Base-by-base conservation (phyloP, 2,329 filamentous ascomycete genomes). In the Fusarium brevicatenulatum region DNA sequence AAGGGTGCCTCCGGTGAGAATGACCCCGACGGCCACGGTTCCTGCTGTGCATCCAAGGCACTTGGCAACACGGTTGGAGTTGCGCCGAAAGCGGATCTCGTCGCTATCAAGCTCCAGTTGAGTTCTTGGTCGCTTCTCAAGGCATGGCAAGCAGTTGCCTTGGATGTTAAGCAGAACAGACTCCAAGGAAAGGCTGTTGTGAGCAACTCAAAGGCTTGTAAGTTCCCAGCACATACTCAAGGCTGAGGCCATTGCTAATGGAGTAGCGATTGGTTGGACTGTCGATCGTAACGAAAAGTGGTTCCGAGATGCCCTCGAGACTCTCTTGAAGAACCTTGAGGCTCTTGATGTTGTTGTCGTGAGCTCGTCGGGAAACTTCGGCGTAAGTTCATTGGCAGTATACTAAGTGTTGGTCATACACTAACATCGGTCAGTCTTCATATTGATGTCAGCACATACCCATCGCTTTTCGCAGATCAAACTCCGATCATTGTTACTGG, bases 231-330 rank as follows among this genome's bases (percentile, higher is more conserved):
- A 16, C 8, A 9, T 2, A 9, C 12, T 13, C 30, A 10, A 36
- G 2, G 6, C 2, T 3, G 2, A 8, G 11, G 3, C 2, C n/a
- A 19, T 5, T 36, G 4, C 12, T 52, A 2, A 25, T 19, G 1
- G 4, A 2, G 7, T 28, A 54, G 50, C 50, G 4, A n/a, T 39
- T 39, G 34, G 19, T 9, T 54, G 50, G 36, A 15, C 9, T 18
- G 36, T 54, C 9, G 34, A 54, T 3, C 23, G 19, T 9, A 18
- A 39, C 7, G 19, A 54, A 39, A 9, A 9, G 36, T 54, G 25
- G 23, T 54, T 54, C 23, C 19, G 34, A 13, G 23, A n/a, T 18
- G 4, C 12, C 8, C 50, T 54, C 9, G 25, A 30, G 34, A 28
- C 19, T 37, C 50, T 54, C 13, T 1, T 54, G 2, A 37, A 54